Evolutionary conservation across 2,329 filamentous ascomycete genomes (phyloP).

Genomic region (Botrytis medusae): DNA sequence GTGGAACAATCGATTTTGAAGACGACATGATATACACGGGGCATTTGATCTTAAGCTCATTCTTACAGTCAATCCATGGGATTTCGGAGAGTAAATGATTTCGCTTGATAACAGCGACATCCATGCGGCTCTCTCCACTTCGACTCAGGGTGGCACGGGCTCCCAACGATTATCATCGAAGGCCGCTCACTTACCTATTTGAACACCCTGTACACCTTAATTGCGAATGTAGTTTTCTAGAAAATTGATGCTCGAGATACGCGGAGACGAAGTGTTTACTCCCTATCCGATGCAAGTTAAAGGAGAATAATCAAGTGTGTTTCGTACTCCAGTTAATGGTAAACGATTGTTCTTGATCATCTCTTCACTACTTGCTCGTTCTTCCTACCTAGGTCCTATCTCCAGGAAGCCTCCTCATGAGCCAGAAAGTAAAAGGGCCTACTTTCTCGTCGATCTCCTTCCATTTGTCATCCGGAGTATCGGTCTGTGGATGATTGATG

Average conservation of each 20-base stretch:
- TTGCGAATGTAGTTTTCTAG: neutral
- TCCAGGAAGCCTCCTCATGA: conserved; percentile 17
- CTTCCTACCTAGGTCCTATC: neutral
- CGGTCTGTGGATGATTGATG: conserved; percentile 19
- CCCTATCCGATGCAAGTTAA: neutral
- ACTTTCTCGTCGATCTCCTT: conserved; percentile 22
- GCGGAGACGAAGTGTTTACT: neutral
- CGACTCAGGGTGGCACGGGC: neutral
- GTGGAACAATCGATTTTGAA: no score
- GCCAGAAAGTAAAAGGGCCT: conserved; percentile 22
- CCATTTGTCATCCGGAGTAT: conserved; percentile 20
- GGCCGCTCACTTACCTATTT: neutral
- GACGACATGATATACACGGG: no score
- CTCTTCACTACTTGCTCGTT: neutral
- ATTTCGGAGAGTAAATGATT: neutral
- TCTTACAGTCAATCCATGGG: no score
- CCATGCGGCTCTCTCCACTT: neutral
- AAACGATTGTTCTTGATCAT: neutral
- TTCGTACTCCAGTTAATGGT: neutral
- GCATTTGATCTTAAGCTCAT: no score
- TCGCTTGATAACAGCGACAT: neutral
- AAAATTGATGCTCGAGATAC: neutral
- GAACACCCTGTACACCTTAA: neutral
- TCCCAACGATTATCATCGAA: neutral
- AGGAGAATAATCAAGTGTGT: neutral